phyloP scores from a whole-genome alignment of 768 basidiomycete species.

The Kwoniella botswanensis region DNA sequence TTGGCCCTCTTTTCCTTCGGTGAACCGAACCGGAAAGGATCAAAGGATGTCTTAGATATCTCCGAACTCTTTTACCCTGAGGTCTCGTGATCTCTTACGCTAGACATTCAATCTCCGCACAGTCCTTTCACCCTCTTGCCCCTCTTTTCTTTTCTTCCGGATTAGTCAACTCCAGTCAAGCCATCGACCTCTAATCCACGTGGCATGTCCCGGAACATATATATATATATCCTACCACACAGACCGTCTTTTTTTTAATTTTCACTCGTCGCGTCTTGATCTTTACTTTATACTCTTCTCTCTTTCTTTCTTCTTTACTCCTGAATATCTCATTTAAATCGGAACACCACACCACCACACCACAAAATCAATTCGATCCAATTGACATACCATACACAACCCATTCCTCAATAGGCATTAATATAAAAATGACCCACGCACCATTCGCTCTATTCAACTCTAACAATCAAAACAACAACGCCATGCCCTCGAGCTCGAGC shows the following conservation, averaged over 20 bases:
- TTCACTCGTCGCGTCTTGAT: constrained; percentile 21
- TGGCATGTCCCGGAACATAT: constrained; percentile 10
- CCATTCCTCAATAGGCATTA: neutral
- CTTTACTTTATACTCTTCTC: neutral
- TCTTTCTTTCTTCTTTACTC: constrained; percentile 5
- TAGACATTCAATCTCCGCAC: neutral
- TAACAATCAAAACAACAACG: constrained; percentile 9
- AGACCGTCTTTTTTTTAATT: constrained; percentile 4
- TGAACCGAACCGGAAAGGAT: neutral
- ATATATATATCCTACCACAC: constrained; percentile 15
- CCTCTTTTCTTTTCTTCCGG: neutral
- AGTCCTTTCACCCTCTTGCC: neutral
- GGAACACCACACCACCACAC: neutral
- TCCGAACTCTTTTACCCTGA: neutral
- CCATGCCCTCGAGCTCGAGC: constrained; percentile 33
- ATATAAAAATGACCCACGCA: constrained; percentile 24
- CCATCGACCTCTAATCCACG: constrained; percentile 10
- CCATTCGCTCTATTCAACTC: constrained; percentile 26
- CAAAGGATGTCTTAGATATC: neutral
- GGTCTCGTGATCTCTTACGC: neutral
- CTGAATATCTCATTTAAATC: constrained; percentile 20
- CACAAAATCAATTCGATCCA: neutral
- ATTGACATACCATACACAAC: neutral
- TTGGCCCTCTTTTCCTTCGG: neutral
- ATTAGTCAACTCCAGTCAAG: constrained; percentile 14